Conservation (phyloP, 345 rosid species). For the thale cress (Arabidopsis thaliana) region DNA sequence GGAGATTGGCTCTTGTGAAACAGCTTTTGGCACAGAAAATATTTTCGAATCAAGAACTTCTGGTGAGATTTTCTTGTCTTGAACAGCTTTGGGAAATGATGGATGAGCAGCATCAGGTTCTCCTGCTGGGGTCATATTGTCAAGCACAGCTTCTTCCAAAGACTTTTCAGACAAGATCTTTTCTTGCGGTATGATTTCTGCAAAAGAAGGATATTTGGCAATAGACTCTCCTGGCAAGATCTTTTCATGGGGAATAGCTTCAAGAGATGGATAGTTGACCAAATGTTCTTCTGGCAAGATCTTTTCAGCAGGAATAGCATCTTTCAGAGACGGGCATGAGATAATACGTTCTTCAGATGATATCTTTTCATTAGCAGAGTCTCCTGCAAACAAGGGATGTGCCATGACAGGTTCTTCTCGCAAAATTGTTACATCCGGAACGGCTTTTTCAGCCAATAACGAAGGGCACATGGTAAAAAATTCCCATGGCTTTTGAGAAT, state of each 20-base stretch:
- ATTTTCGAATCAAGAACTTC: conserved; percentile 9
- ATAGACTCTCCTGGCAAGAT: conserved; percentile 23
- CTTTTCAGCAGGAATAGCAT: conserved; percentile 33
- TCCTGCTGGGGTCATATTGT: conserved; percentile 8
- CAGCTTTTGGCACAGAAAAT: conserved; percentile 17
- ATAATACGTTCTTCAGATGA: conserved; percentile 30
- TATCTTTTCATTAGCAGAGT: conserved; percentile 31
- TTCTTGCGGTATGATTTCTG: conserved; percentile 6
- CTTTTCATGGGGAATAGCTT: conserved; percentile 35
- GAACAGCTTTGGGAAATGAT: conserved; percentile 21
- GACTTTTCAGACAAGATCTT: conserved; percentile 3
- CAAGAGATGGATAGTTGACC: conserved; percentile 18
- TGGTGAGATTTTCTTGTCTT: conserved; percentile 20
- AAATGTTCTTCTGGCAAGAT: conserved; percentile 30
- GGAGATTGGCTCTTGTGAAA: conserved; percentile 15
- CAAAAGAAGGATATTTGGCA: conserved; percentile 14
- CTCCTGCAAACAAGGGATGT: conserved; percentile 28
- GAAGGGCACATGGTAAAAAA: conserved; percentile 18
- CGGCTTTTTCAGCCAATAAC: conserved; percentile 24
- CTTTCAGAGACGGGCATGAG: background rate
- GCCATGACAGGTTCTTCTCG: conserved; percentile 28
- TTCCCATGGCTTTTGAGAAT: conserved; percentile 23
- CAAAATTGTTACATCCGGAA: background rate
- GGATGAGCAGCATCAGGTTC: conserved; percentile 27
- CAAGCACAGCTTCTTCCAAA: conserved; percentile 33